Base-by-base conservation (phyloP, 225 moss, liverwort and hornwort genomes). In the Polytrichum commune region DNA sequence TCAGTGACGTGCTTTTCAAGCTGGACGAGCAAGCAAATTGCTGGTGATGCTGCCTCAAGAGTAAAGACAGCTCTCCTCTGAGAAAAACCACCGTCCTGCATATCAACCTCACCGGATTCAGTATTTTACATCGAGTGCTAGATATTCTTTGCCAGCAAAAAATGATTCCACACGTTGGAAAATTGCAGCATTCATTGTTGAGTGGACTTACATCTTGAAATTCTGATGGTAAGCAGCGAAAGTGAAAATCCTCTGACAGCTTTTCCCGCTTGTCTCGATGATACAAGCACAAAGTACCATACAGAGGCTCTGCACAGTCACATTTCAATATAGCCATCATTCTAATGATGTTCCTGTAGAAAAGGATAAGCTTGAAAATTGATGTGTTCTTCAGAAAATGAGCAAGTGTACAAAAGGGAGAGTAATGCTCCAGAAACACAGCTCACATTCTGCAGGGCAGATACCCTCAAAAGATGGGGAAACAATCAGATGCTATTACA, bases 1-100 rank as follows among this genome's bases (percentile, higher is more conserved):
- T 98, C 98, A 26, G 95, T 98, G 75, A 93, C 95, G 87, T 98
- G 98, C 81, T 98, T 98, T 78, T 98, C 98, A 66, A 98, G 89
- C 83, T 98, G 95, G 69, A 98, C 81, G 72, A 98, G 85, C 67
- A 98, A 82, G 88, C 98, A 98, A 54, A 98, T 87, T 54, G 98
- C 85, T 69, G 91, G 86, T 54, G 95, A 84, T 28, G 95, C 91
- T 73, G 91, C 75, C 83, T 98, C 98, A 18, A 98, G 82, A 27
- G 95, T 85, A 77, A 98, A 95, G 63, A 98, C 71, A 63, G 91
- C 98, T 76, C 87, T 85, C 73, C 84, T 85, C 66, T 98, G 86
- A 29, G 76, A 84, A 53, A 83, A 78, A 81, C 79, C 77, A 76
- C 87, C 88, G 65, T 87, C 87, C 87, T 90, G 76, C 55, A 77